Evolutionary conservation across 176 grass and related monocot genomes (phyloP), one percentile per base, ranked within the genome.

Genomic region (Aegilops umbellulata): DNA sequence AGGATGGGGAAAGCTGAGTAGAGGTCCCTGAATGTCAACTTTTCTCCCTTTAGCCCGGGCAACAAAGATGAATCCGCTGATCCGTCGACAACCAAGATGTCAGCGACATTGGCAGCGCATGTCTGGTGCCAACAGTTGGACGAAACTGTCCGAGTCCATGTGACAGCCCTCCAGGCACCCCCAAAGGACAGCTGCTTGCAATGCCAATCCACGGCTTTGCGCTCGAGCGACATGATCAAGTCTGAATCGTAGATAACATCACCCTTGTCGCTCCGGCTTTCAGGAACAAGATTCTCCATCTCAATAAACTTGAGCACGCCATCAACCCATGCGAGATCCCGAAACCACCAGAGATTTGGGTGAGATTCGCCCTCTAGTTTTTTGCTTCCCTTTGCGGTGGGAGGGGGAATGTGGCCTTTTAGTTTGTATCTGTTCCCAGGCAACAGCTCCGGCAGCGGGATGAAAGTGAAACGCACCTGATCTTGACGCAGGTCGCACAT

Each of bases 231-330:
- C 77, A 26, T 26, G 57, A 79, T 79, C 57, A 79, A 25, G 57
- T 79, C 12, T 25, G 32, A 63, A 41, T 79, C 34, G 3, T 9
- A 24, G 32, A 79, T 0, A 12, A 7, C 15, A 8, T 39, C 8
- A 39, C 20, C 57, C 7, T 4, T 17, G 15, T 31, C 42, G 35
- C 42, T 46, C 42, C 42, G 42, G 12, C 12, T 79, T 42, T 42
- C n/a, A 36, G 77, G 36, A 8, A 24, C 6, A 15, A 8, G n/a
- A 24, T 80, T 35, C 58, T 80, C 58, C 22, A 80, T 10, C 35
- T 80, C 77, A 16, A 80, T 64, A 19, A 80, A 11, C n/a, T 39
- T 80, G 60, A 80, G 34, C 34, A 80, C 58, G 22, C 58, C 60
- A 19, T 63, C 9, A 8, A 60, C 67, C 6, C 29, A 66, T 19